Conservation (phyloP, 2,329 filamentous ascomycete genomes). For the Hymenoscyphus albidus region DNA sequence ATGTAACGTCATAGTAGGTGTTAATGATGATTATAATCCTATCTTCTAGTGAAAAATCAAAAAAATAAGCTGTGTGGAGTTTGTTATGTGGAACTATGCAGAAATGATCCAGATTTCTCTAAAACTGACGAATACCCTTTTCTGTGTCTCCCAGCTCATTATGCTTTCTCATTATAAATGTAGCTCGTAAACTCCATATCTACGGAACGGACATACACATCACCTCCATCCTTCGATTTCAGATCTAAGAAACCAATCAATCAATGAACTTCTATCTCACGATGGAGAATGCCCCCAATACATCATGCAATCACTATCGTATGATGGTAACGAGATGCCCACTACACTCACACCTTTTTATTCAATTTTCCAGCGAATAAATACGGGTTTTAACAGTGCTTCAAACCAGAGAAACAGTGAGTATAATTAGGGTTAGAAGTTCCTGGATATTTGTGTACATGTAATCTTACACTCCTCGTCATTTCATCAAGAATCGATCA, state of each 20-base stretch:
- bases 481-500: neutral
- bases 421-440: neutral
- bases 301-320: constrained; percentile 17
- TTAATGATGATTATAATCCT: neutral
- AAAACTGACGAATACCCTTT: neutral
- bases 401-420: neutral
- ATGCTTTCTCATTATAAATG: too few relatives aligned
- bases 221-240: neutral
- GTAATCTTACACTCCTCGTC: too few relatives aligned
- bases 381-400: neutral
- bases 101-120: neutral
- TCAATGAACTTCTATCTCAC: neutral
- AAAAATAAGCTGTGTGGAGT: neutral
- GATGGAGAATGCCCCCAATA: constrained; percentile 12
- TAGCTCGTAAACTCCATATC: too few relatives aligned
- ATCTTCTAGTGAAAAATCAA: neutral
- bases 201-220: neutral
- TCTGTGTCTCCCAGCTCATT: too few relatives aligned
- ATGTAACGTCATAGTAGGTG: constrained; percentile 13
- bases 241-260: neutral
- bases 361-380: neutral
- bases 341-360: too few relatives aligned
- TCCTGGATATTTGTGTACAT: too few relatives aligned
- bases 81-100: neutral
- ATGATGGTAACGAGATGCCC: constrained; percentile 6